These are phyloP conservation scores for Backusella australiensis DNA, from an alignment of 192 early-diverging fungal species.

Conservation along the genomic window DNA sequence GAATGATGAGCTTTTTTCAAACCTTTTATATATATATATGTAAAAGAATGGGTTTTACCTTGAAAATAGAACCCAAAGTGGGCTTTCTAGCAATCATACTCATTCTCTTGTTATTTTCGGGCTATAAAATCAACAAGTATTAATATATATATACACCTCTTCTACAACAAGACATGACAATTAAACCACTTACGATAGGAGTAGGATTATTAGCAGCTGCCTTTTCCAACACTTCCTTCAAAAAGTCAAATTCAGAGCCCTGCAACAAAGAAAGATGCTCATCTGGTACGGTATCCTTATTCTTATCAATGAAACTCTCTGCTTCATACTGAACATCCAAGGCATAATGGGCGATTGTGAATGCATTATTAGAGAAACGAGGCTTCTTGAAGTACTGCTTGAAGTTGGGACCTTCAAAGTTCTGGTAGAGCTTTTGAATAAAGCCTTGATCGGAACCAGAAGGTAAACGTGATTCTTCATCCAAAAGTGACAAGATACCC, in stretches of 20 bases:
- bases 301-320: conserved; percentile 97
- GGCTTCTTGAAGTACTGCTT: conserved; percentile 88
- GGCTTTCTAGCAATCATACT: conserved; percentile 70
- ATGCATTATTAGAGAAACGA: conserved; percentile 81
- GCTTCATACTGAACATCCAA: conserved; percentile 91
- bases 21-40: not conserved
- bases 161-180: not conserved
- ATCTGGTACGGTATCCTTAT: conserved; percentile 96
- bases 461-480: conserved; percentile 84
- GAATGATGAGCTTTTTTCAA: not conserved
- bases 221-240: conserved; percentile 76
- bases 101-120: conserved; percentile 41
- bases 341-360: conserved; percentile 96
- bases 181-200: conserved; percentile 31
- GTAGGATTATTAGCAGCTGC: conserved; percentile 45
- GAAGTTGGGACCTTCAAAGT: conserved; percentile 66
- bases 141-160: not conserved
- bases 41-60: conserved; percentile 35
- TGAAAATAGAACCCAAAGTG: conserved; percentile 97
- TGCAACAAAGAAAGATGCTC: conserved; percentile 83
- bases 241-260: conserved; percentile 73
- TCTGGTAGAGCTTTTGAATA: conserved; percentile 87
- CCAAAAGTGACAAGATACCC: conserved; percentile 92
- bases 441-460: conserved; percentile 84
- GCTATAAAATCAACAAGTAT: conserved; percentile 1